Conservation (phyloP, 148 eudicot genomes). For the Spergularia marina region DNA sequence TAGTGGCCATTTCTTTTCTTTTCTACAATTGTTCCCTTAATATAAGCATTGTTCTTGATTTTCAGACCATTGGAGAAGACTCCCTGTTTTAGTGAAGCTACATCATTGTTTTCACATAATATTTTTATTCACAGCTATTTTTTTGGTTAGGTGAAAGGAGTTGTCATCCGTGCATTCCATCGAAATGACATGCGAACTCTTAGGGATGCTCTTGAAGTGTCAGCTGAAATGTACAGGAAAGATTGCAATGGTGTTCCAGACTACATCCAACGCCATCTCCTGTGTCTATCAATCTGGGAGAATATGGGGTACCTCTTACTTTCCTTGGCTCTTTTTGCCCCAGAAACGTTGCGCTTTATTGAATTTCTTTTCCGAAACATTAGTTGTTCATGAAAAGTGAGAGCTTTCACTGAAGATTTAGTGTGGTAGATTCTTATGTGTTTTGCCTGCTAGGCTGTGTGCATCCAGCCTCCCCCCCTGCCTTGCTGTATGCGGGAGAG, state of each 20-base stretch:
- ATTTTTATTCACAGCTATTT: conserved; percentile 6
- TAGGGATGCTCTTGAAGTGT: conserved; percentile 91
- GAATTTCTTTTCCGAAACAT: neutral
- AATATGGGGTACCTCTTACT: conserved; percentile 53
- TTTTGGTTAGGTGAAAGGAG: conserved; percentile 63
- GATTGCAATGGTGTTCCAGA: conserved; percentile 64
- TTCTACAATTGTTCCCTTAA: no score
- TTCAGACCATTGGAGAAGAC: no score
- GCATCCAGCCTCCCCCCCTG: no score
- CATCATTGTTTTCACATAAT: neutral
- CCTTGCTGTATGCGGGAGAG: no score
- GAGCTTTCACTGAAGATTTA: neutral
- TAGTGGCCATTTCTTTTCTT: no score
- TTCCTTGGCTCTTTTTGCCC: conserved; percentile 4
- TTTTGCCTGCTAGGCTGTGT: neutral
- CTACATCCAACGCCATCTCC: conserved; percentile 31
- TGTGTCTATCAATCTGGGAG: conserved; percentile 43
- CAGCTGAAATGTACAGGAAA: conserved; percentile 78
- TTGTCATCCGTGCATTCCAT: conserved; percentile 69
- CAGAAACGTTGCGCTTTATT: neutral
- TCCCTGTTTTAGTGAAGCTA: neutral
- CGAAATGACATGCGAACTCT: conserved; percentile 81
- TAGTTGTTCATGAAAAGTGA: neutral
- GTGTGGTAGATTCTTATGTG: neutral
- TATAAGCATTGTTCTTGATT: no score